Evolutionary conservation across 306 rosid species (phyloP).

Genomic region (Morella rubra): DNA sequence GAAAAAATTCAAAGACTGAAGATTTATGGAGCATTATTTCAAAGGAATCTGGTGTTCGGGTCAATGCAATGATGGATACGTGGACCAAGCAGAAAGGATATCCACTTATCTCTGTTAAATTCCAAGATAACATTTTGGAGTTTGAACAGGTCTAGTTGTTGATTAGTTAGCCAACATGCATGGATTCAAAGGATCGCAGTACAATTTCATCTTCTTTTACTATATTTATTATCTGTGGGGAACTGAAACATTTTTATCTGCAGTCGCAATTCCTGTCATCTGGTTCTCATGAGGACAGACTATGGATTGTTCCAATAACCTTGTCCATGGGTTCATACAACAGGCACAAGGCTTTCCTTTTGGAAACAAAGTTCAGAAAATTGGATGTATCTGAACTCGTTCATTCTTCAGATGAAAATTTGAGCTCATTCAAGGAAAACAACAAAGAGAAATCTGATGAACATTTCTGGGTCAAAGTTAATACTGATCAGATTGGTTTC

Average conservation of each 20-base stretch:
- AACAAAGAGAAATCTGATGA: conserved; percentile 22
- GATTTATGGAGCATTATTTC: conserved; percentile 61
- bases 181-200: neutral
- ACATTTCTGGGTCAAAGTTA: conserved; percentile 58
- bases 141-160: conserved; percentile 51
- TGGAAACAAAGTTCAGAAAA: conserved; percentile 38
- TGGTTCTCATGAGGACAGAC: conserved; percentile 40
- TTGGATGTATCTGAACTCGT: conserved; percentile 47
- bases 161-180: conserved; percentile 15
- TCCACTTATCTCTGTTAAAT: conserved; percentile 53
- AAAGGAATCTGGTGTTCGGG: conserved; percentile 52
- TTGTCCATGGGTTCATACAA: conserved; percentile 51
- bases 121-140: conserved; percentile 38
- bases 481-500: conserved; percentile 54
- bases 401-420: conserved; percentile 20
- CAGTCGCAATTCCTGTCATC: conserved; percentile 58
- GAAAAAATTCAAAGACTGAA: conserved; percentile 58
- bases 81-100: conserved; percentile 72
- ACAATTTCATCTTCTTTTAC: conserved; percentile 4
- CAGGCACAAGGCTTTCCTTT: conserved; percentile 39
- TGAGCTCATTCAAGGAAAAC: conserved; percentile 22
- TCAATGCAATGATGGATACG: conserved; percentile 49
- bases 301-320: conserved; percentile 61
- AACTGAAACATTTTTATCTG: conserved; percentile 31
- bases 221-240: neutral